phyloP scores from a whole-genome alignment of 495 filamentous ascomycete species.

The Podospora conica region DNA sequence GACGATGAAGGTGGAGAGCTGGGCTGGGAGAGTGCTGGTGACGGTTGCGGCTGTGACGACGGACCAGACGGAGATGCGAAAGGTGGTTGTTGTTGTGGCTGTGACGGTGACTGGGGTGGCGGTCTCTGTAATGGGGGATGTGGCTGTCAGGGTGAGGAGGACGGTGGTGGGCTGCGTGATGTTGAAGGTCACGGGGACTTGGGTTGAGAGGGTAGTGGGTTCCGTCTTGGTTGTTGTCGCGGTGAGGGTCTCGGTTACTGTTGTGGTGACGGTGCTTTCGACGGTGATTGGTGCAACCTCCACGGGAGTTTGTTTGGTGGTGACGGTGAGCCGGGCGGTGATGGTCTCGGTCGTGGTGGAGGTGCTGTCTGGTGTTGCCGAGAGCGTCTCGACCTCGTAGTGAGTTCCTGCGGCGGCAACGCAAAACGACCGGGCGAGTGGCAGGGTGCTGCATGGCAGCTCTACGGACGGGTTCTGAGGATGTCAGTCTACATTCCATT shows the following conservation, averaged over 20 bases:
- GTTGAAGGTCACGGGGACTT: too few relatives aligned
- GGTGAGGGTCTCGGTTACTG: not conserved
- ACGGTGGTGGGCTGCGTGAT: too few relatives aligned
- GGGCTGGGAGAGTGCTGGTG: not conserved
- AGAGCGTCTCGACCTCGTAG: not conserved
- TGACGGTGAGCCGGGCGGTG: not conserved
- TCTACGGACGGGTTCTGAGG: not conserved
- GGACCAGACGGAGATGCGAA: not conserved
- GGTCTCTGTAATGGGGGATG: not conserved
- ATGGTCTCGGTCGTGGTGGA: not conserved
- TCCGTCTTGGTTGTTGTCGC: not conserved
- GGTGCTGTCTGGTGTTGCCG: not conserved
- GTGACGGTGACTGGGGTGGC: not conserved
- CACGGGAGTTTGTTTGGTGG: not conserved
- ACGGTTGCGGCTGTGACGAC: not conserved
- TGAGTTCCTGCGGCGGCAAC: not conserved
- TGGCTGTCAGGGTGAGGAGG: too few relatives aligned
- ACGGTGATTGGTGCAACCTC: not conserved
- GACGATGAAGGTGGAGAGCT: not conserved
- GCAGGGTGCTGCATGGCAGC: not conserved
- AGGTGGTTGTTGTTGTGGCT: not conserved
- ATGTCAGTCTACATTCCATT: not conserved
- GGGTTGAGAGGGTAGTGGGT: too few relatives aligned
- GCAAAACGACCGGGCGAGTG: not conserved
- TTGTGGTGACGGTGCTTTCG: not conserved